phyloP scores from a whole-genome alignment of 2,329 filamentous ascomycete genomes.

The Fusarium robinianum region DNA sequence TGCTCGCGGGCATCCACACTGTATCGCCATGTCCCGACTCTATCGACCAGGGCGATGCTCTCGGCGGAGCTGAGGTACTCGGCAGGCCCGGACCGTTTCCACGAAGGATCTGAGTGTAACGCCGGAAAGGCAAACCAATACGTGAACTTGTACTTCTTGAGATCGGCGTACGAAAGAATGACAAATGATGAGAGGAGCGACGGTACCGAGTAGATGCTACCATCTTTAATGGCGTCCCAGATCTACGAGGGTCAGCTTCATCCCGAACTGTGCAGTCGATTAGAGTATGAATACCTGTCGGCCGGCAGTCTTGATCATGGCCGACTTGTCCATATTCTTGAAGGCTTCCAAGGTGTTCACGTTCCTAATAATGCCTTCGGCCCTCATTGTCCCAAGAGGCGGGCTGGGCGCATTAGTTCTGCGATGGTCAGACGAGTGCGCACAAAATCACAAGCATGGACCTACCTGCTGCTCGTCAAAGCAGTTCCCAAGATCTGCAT shows the following conservation, averaged over 20 bases:
- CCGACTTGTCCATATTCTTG: conserved; percentile 77
- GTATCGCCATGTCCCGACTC: conserved; percentile 86
- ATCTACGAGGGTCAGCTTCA: conserved; percentile 60
- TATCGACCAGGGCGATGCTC: conserved; percentile 77
- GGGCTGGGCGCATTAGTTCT: conserved; percentile 55
- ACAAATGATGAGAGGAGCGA: conserved; percentile 89
- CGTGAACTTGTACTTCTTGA: conserved; percentile 97
- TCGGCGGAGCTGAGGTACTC: conserved; percentile 67
- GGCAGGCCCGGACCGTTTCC: conserved; percentile 66
- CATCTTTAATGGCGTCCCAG: conserved; percentile 97
- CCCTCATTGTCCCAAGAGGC: conserved; percentile 74
- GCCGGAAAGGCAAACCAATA: conserved; percentile 98
- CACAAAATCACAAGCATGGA: conserved; percentile 32
- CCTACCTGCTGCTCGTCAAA: conserved; percentile 80
- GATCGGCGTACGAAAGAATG: conserved; percentile 88
- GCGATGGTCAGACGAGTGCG: conserved; percentile 25
- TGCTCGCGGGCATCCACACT: conserved; percentile 80
- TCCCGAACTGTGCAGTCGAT: neutral
- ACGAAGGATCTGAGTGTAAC: conserved; percentile 83
- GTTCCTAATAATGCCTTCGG: conserved; percentile 93
- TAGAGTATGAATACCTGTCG: conserved; percentile 62
- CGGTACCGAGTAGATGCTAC: conserved; percentile 92
- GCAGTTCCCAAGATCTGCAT: conserved; percentile 92
- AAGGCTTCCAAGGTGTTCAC: conserved; percentile 96
- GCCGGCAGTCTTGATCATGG: conserved; percentile 77